Base-by-base conservation (phyloP, 371 early-diverging fungal species). In the Quaeritorhiza haematococci region DNA sequence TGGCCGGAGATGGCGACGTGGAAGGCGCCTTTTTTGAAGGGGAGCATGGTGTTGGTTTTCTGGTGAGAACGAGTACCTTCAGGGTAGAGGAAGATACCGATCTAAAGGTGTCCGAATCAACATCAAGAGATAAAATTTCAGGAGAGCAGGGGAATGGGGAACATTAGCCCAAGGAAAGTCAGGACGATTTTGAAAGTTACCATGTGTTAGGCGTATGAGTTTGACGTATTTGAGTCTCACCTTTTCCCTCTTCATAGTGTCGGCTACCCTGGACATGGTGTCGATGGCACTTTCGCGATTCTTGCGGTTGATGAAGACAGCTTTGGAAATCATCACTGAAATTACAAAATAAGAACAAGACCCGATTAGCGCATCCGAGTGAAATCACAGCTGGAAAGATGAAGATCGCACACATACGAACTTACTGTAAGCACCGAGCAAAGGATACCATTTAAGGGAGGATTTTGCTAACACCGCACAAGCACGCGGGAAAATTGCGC, bases 1-100 rank as follows among this genome's bases (percentile, higher is more conserved):
- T 81, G 74, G 0, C 91, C 89, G 63, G 92, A 88, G 53, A 88
- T 83, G 13, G 97, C 96, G 64, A 96, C 81, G 62, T 92, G 84
- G 69, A 96, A 96, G 5, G 89, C 88, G 10, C 91, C 92, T 68
- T 91, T 90, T 68, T 96, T 96, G 76, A 96, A 96, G 0, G 92
- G 93, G 47, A 95, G 72, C 58, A 96, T 61, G 49, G 76, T 73
- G 23, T 90, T 79, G 50, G 81, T 83, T 27, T 76, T 68, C 33
- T 84, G 80, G 63, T 82, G 85, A 5, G 89, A 87, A 32, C 96
- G 87, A 7, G 96, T 96, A 47, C 96, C 97, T 73, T 96, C 97
- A 29, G 96, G 93, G 76, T 87, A 94, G 51, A 95, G 78, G 80
- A 85, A 91, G 33, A 95, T 87, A 38, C 86, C 84, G 33, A 79